Conservation (phyloP, 805 yeast genomes). For the Dipodascopsis uninucleata region DNA sequence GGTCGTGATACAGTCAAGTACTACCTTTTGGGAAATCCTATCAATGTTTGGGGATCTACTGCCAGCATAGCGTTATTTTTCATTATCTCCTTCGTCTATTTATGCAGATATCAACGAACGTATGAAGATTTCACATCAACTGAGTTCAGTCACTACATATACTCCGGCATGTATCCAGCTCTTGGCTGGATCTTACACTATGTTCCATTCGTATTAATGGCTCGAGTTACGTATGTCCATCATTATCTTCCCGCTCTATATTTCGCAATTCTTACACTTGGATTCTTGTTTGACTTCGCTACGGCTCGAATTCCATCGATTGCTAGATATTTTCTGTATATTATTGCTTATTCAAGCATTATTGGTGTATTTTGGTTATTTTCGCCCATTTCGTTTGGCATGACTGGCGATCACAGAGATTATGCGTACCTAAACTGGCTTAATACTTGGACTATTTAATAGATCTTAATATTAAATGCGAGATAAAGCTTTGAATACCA, state of each 20-base stretch:
- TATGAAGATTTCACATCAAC: slow-evolving; percentile 43
- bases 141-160: slow-evolving; percentile 43
- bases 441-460: slow-evolving; percentile 47
- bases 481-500: no score
- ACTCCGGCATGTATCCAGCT: slow-evolving; percentile 80
- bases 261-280: slow-evolving; percentile 80
- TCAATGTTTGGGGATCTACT: slow-evolving; percentile 60
- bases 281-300: slow-evolving; percentile 55
- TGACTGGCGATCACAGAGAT: slow-evolving; percentile 53
- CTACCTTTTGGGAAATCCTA: slow-evolving; percentile 65
- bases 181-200: slow-evolving; percentile 87
- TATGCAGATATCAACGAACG: slow-evolving; percentile 71
- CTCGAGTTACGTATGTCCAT: slow-evolving; percentile 94
- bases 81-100: slow-evolving; percentile 38
- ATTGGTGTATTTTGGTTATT: slow-evolving; percentile 57
- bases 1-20: slow-evolving; percentile 51
- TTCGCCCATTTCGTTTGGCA: slow-evolving; percentile 75
- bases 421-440: slow-evolving; percentile 54
- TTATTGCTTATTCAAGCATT: slow-evolving; percentile 48
- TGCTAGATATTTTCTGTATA: slow-evolving; percentile 39
- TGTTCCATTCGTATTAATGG: slow-evolving; percentile 87
- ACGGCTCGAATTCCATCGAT: slow-evolving; percentile 31
- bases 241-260: slow-evolving; percentile 94
- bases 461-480: no score
- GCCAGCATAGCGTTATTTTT: slow-evolving; percentile 46